Evolutionary conservation across 1,284 basidiomycete genomes (phyloP), one percentile per base, ranked within the genome.

Genomic region (Ustilago cynodontis): DNA sequence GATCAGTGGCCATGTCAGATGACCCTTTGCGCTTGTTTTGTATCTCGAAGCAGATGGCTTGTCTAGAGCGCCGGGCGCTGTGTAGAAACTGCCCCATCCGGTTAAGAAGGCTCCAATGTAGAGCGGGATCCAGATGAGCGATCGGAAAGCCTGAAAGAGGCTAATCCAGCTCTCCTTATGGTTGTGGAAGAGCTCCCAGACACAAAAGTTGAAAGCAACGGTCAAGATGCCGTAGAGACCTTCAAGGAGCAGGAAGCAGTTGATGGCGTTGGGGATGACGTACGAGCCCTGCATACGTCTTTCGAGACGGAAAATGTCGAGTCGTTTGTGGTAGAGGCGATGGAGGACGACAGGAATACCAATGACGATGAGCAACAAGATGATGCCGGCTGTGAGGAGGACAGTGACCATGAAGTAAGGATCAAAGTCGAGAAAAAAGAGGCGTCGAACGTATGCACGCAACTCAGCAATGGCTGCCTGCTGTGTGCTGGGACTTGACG

Each of bases 71-170:
- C 79, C 80, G 3, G 80, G 79, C 13, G 80, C 80, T 0, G 80
- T 79, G 56, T 81, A 82, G 65, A 82, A 79, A 24, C 73, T 77
- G 16, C 80, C 80, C 77, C 79, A 79, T 1, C 79, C 79, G 7
- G 80, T 80, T 20, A 80, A 37, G 37, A 78, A 80, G 14, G 79
- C 77, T 8, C 72, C 77, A 18, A 72, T 53, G 54, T 67, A 75
- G 20, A 79, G 73, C 6, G 77, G 77, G 33, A 79, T 70, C 77
- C 77, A 79, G 14, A 68, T 56, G 20, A 76, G 35, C 3, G 28
- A 43, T 16, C 66, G 33, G 9, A 68, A 63, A 9, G 67, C 37
- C 11, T 59, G 75, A 22, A 63, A 73, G 31, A 64, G 26, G 3
- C 53, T 33, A 3, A 66, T 20, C 18, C 24, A 67, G 0, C 14